Conservation (phyloP, 106 monocot species). For the Gastrodia elata region DNA sequence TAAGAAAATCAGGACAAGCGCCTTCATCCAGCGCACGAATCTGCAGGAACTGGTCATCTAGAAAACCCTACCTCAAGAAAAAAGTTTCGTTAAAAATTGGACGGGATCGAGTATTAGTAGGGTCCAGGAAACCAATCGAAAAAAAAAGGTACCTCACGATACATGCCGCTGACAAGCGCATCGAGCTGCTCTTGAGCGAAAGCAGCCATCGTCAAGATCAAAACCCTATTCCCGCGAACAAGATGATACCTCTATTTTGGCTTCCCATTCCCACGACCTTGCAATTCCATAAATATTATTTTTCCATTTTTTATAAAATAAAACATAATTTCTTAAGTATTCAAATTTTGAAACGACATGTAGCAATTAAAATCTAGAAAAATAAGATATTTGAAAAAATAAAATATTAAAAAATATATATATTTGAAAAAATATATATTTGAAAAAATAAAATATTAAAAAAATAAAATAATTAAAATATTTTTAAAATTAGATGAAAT, state of each 20-base stretch:
- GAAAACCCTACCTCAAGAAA: slow-evolving; percentile 28
- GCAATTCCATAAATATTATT: too few relatives aligned
- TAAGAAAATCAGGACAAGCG: slow-evolving; percentile 42
- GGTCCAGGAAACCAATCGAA: background rate
- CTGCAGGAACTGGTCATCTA: slow-evolving; percentile 60
- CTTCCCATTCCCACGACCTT: background rate
- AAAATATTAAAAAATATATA: too few relatives aligned
- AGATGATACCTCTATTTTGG: background rate
- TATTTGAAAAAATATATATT: too few relatives aligned
- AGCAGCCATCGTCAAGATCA: background rate
- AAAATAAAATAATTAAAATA: too few relatives aligned
- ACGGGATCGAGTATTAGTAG: background rate
- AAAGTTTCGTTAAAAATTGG: background rate
- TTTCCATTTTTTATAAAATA: too few relatives aligned
- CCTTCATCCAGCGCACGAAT: slow-evolving; percentile 49
- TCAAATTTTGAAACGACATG: too few relatives aligned
- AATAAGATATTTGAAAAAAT: too few relatives aligned
- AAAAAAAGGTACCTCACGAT: slow-evolving; percentile 29
- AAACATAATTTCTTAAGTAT: too few relatives aligned
- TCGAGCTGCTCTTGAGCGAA: slow-evolving; percentile 24
- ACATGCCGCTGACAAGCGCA: slow-evolving; percentile 36
- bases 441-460: too few relatives aligned
- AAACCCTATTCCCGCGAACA: background rate
- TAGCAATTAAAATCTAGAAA: too few relatives aligned
- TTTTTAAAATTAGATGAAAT: too few relatives aligned